A percentile compares a stretch with the other conserved stretches of the same genome.
Evolutionary conservation across 2,329 filamentous ascomycete species (phyloP).

Genomic region (Penicillium sp.): DNA sequence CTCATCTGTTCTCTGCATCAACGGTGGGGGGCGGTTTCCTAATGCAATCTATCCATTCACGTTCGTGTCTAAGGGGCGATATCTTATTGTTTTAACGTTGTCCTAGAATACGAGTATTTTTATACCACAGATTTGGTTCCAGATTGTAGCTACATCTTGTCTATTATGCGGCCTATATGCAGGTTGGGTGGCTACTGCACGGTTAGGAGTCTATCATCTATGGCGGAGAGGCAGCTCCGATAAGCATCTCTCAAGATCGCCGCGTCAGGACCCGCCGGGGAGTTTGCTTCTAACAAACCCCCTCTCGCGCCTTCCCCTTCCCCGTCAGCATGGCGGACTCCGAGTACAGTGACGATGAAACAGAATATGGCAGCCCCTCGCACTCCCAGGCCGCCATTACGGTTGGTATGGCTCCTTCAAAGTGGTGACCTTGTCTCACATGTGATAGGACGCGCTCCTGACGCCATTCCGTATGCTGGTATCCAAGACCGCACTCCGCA

Average conservation of each 20-base stretch:
- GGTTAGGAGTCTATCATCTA: not conserved
- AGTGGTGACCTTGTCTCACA: constrained; percentile 22
- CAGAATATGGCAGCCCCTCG: constrained; percentile 24
- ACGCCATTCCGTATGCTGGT: constrained; percentile 58
- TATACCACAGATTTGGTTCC: not conserved
- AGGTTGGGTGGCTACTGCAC: not conserved
- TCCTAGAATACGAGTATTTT: not conserved
- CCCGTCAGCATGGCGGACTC: constrained; percentile 27
- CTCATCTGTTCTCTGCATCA: constrained; percentile 24
- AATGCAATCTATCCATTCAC: constrained; percentile 22
- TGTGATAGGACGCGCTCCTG: constrained; percentile 55
- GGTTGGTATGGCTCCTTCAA: constrained; percentile 15
- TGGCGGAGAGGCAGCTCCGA: not conserved
- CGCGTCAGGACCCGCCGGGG: constrained; percentile 2
- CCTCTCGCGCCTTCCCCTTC: not conserved
- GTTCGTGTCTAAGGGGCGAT: constrained; percentile 5
- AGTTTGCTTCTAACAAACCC: constrained; percentile 7
- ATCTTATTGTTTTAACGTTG: not conserved
- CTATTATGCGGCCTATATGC: not conserved
- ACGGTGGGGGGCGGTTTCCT: constrained; percentile 23
- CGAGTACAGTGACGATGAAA: constrained; percentile 29
- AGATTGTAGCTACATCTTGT: not conserved
- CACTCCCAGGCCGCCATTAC: constrained; percentile 16
- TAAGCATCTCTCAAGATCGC: not conserved
- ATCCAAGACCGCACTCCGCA: constrained; percentile 65